Conservation (phyloP, 331 rosid species). For the Phaseolus coccineus region DNA sequence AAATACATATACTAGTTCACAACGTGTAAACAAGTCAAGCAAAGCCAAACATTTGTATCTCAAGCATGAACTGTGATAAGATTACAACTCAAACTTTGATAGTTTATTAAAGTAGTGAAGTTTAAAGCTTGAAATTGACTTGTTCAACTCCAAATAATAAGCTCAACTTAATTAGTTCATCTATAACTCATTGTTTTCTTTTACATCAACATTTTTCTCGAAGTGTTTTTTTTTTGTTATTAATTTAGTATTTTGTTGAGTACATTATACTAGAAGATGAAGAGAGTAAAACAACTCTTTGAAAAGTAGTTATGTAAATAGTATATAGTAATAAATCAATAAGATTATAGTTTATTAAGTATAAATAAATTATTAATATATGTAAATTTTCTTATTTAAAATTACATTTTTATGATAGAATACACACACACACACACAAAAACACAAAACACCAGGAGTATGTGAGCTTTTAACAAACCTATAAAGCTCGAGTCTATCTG, state of each 20-base stretch:
- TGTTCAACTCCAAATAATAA: neutral
- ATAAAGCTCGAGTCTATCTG: neutral
- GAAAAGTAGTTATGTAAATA: neutral
- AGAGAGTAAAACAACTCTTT: neutral
- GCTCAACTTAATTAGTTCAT: neutral
- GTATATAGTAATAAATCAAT: neutral
- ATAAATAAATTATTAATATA: neutral
- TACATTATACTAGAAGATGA: constrained; percentile 2
- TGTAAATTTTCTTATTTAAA: neutral
- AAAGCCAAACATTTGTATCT: neutral
- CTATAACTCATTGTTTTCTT: neutral
- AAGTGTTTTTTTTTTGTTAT: neutral
- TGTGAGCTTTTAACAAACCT: neutral
- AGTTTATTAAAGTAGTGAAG: neutral
- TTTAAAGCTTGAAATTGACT: neutral
- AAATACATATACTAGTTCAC: neutral
- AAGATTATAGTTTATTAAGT: neutral
- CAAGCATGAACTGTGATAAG: neutral
- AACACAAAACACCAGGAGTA: neutral
- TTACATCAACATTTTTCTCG: neutral
- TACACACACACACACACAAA: neutral
- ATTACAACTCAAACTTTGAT: neutral
- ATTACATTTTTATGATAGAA: neutral
- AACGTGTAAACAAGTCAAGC: neutral
- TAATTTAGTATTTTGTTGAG: neutral